Conservation (phyloP, 2,329 filamentous ascomycete genomes). For the Cyphellophora attinorum region DNA sequence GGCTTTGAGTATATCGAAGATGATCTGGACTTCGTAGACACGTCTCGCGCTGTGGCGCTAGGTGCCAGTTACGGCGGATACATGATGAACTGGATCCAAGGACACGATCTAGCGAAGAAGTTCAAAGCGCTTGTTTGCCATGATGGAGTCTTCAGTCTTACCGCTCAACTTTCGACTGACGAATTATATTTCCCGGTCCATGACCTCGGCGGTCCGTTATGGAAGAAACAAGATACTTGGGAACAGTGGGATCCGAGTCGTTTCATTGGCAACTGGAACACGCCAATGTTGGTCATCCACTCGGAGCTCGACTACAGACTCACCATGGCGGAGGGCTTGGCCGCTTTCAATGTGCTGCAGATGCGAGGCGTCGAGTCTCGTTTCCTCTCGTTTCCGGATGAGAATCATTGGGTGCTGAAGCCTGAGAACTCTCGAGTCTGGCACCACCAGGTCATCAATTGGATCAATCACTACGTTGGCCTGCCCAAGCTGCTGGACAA, state of each 20-base stretch:
- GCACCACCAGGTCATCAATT: conserved; percentile 77
- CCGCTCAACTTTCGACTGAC: conserved; percentile 34
- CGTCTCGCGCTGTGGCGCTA: conserved; percentile 40
- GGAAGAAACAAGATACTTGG: conserved; percentile 43
- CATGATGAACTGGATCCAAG: conserved; percentile 52
- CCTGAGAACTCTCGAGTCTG: conserved; percentile 85
- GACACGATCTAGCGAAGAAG: conserved; percentile 43
- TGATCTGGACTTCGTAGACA: conserved; percentile 44
- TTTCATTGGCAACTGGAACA: conserved; percentile 61
- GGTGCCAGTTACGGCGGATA: conserved; percentile 51
- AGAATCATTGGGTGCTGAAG: conserved; percentile 78
- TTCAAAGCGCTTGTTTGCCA: conserved; percentile 51
- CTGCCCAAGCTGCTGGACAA: conserved; percentile 34
- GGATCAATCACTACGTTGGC: conserved; percentile 55
- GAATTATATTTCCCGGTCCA: conserved; percentile 48
- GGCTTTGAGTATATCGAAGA: conserved; percentile 43
- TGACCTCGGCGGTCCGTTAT: conserved; percentile 41
- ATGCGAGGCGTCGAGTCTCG: conserved; percentile 64
- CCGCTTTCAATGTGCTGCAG: conserved; percentile 80
- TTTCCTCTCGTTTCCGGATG: conserved; percentile 72
- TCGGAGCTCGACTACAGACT: conserved; percentile 83
- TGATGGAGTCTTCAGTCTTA: conserved; percentile 32
- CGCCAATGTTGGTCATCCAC: conserved; percentile 83
- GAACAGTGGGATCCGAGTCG: conserved; percentile 48
- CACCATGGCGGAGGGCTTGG: conserved; percentile 72